These are phyloP conservation scores for Rhypophila decipiens DNA, from an alignment of 495 filamentous ascomycete genomes.

Conservation along the genomic window DNA sequence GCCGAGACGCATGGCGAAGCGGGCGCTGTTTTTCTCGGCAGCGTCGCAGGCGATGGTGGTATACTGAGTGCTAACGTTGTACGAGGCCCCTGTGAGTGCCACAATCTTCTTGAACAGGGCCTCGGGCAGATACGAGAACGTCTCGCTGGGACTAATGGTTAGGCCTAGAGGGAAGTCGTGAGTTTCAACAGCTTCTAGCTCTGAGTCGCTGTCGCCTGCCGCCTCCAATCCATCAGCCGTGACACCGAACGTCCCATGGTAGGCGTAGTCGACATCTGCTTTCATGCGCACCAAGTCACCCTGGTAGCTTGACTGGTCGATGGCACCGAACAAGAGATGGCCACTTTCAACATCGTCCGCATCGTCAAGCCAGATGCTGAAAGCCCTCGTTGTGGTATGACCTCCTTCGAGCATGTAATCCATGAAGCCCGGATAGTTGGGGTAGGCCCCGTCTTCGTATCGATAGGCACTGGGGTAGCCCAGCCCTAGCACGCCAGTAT, in stretches of 20 bases:
- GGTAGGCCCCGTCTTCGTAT: conserved; percentile 29
- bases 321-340: conserved; percentile 73
- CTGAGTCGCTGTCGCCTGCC: conserved; percentile 15
- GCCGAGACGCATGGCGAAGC: conserved; percentile 51
- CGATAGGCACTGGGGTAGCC: conserved; percentile 64
- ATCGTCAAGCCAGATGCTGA: conserved; percentile 76
- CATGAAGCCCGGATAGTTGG: conserved; percentile 61
- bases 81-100: conserved; percentile 50
- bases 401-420: conserved; percentile 56
- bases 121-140: conserved; percentile 67
- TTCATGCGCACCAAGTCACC: conserved; percentile 61
- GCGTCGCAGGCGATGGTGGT: conserved; percentile 61
- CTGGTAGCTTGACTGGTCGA: conserved; percentile 66
- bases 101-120: conserved; percentile 51
- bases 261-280: conserved; percentile 22
- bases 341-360: conserved; percentile 55
- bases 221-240: conserved; percentile 45
- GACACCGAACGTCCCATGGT: conserved; percentile 54
- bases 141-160: conserved; percentile 52
- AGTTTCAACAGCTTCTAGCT: conserved; percentile 38
- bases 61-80: conserved; percentile 28
- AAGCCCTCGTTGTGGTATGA: conserved; percentile 65
- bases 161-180: conserved; percentile 59
- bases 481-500: conserved; percentile 70
- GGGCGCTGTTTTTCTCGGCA: conserved; percentile 43